phyloP scores from a whole-genome alignment of 352 stramenopile genomes.

The Pythium guiyangense region DNA sequence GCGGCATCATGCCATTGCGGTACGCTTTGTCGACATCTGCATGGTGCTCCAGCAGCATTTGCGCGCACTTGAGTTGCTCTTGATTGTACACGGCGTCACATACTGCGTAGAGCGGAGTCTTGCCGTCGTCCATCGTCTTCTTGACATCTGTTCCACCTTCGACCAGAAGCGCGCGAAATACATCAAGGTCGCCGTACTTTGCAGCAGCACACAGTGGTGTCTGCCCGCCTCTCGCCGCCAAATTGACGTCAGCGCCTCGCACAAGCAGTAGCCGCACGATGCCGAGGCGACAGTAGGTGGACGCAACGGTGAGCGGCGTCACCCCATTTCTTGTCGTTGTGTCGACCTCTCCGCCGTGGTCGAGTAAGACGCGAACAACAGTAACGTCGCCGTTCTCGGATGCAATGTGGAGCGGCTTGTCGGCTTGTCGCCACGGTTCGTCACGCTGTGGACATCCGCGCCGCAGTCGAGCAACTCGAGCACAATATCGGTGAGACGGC shows the following conservation, averaged over 20 bases:
- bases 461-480: neutral
- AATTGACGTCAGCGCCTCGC: too few relatives aligned
- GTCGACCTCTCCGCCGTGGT: neutral
- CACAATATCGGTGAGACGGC: too few relatives aligned
- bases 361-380: neutral
- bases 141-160: neutral
- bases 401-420: neutral
- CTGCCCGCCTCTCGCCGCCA: too few relatives aligned
- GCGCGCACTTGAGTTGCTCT: neutral
- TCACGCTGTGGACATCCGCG: neutral
- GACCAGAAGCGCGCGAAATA: too few relatives aligned
- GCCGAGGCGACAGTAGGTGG: too few relatives aligned
- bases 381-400: neutral
- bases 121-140: neutral
- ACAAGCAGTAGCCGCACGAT: too few relatives aligned
- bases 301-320: too few relatives aligned
- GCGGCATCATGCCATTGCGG: neutral
- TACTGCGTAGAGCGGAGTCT: neutral
- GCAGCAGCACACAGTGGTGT: neutral
- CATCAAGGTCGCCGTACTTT: neutral
- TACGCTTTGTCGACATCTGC: neutral
- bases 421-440: neutral
- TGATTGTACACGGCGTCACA: too few relatives aligned
- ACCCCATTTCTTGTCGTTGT: neutral
- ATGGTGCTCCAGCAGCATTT: neutral